Evolutionary conservation across 2,329 filamentous ascomycete genomes (phyloP).

Genomic region (Drechslerella dactyloides): DNA sequence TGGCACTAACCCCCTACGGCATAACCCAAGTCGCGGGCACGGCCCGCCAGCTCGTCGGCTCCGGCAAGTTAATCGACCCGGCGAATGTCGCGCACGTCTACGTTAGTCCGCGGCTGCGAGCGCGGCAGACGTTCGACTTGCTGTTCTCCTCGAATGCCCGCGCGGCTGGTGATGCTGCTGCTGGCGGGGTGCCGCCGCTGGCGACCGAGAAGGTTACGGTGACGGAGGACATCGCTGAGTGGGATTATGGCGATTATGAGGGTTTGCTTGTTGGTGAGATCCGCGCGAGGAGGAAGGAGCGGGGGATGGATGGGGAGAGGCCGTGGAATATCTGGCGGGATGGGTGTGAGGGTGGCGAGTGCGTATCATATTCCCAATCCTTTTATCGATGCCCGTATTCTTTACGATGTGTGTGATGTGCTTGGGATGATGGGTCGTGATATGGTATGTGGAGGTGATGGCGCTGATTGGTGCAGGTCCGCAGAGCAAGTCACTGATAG

Average conservation of each 20-base stretch:
- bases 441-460: constrained; percentile 28
- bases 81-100: constrained; percentile 60
- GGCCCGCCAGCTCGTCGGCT: constrained; percentile 60
- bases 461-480: constrained; percentile 53
- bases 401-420: constrained; percentile 37
- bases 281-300: constrained; percentile 57
- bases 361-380: constrained; percentile 8
- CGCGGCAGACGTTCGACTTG: constrained; percentile 61
- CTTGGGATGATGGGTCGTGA: no score
- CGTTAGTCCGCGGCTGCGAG: constrained; percentile 62
- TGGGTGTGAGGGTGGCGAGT: constrained; percentile 63
- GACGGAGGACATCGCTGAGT: constrained; percentile 62
- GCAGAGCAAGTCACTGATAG: constrained; percentile 62
- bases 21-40: constrained; percentile 60
- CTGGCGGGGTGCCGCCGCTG: constrained; percentile 30
- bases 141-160: constrained; percentile 57
- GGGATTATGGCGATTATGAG: constrained; percentile 64
- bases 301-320: constrained; percentile 60
- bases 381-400: neutral
- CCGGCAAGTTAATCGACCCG: constrained; percentile 62
- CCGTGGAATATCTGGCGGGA: constrained; percentile 65
- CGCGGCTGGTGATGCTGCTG: constrained; percentile 13
- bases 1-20: constrained; percentile 59
- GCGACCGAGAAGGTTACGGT: constrained; percentile 57
- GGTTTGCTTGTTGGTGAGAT: constrained; percentile 61